Evolutionary conservation across 1,284 basidiomycete species (phyloP).

Genomic region (Coriolopsis trogii): DNA sequence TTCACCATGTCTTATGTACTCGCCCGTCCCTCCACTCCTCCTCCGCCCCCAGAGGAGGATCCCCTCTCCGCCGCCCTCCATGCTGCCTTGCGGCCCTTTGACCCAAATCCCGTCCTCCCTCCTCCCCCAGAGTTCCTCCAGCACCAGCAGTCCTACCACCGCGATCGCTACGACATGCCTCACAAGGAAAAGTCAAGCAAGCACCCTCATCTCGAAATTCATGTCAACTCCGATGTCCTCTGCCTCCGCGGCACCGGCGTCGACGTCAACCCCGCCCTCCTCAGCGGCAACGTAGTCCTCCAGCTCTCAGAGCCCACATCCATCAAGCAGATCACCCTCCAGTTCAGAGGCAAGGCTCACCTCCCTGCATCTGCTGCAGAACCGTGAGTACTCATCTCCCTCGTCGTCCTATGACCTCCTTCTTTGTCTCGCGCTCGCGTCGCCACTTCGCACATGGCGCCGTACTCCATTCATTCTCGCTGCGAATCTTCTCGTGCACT

Average conservation of each 20-base stretch:
- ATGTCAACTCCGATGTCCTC: constrained; percentile 71
- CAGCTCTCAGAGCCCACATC: constrained; percentile 81
- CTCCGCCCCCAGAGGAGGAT: constrained; percentile 33
- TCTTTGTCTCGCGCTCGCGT: constrained; percentile 12
- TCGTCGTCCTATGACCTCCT: constrained; percentile 14
- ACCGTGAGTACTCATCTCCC: constrained; percentile 51
- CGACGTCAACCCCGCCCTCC: constrained; percentile 79
- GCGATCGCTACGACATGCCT: constrained; percentile 41
- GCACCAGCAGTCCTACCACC: constrained; percentile 36
- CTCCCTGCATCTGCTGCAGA: constrained; percentile 66
- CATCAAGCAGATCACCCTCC: constrained; percentile 85
- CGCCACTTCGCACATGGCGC: constrained; percentile 5
- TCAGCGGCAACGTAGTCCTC: constrained; percentile 79
- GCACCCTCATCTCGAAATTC: constrained; percentile 66
- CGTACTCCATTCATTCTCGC: constrained; percentile 6
- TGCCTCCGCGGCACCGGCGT: constrained; percentile 79
- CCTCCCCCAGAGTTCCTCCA: constrained; percentile 34
- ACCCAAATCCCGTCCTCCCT: constrained; percentile 27
- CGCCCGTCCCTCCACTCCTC: constrained; percentile 24
- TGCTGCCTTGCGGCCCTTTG: constrained; percentile 34
- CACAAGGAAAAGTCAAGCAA: constrained; percentile 46
- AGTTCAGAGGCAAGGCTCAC: constrained; percentile 82
- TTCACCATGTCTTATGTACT: constrained; percentile 35
- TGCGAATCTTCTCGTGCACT: neutral
- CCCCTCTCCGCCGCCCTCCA: constrained; percentile 36